Evolutionary conservation across 106 monocot genomes (phyloP).

Genomic region (Phalaenopsis aphrodite): DNA sequence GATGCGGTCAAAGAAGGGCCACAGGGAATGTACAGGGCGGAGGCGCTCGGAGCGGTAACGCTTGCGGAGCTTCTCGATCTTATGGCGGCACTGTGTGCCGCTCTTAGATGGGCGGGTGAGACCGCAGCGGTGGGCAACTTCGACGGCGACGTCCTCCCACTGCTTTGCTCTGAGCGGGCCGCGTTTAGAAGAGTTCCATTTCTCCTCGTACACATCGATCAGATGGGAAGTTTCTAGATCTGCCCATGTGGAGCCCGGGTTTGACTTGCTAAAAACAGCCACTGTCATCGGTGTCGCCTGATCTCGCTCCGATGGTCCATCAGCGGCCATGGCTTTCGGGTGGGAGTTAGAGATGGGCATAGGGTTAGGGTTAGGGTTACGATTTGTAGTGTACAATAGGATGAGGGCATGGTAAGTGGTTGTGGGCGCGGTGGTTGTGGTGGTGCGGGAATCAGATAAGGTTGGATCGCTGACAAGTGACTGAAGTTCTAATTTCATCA

Average conservation of each 20-base stretch:
- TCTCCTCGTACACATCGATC: slow-evolving; percentile 62
- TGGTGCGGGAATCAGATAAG: slow-evolving; percentile 9
- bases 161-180: slow-evolving; percentile 51
- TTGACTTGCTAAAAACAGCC: slow-evolving; percentile 10
- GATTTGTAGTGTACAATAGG: slow-evolving; percentile 3
- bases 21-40: slow-evolving; percentile 35
- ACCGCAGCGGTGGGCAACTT: slow-evolving; percentile 40
- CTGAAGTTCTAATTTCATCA: too few species aligned
- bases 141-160: slow-evolving; percentile 57
- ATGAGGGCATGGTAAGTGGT: background rate
- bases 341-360: background rate
- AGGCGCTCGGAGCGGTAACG: slow-evolving; percentile 38
- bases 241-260: slow-evolving; percentile 43
- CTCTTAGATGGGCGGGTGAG: slow-evolving; percentile 21
- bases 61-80: slow-evolving; percentile 76
- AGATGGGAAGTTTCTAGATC: slow-evolving; percentile 48
- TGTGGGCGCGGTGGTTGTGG: slow-evolving; percentile 8
- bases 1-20: slow-evolving; percentile 56
- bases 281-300: background rate
- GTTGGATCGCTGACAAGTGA: background rate
- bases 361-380: background rate
- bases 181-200: slow-evolving; percentile 49
- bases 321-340: slow-evolving; percentile 19
- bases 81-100: slow-evolving; percentile 75
- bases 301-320: slow-evolving; percentile 5